Evolutionary conservation across 805 yeast species (phyloP).

Genomic region (Jamesozyma gamospora): DNA sequence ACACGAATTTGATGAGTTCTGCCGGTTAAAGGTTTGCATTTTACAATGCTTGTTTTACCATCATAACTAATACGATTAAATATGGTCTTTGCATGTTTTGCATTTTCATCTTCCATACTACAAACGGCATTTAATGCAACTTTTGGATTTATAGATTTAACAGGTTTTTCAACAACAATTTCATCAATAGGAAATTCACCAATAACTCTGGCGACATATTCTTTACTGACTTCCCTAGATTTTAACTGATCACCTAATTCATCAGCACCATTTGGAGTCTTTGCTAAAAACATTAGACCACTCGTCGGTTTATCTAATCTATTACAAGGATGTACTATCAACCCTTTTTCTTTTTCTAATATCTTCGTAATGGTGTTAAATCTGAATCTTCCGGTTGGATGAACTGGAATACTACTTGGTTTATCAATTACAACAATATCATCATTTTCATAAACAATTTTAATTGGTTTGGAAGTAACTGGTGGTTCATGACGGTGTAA

Average conservation of each 20-base stretch:
- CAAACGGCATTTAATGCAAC: conserved; percentile 53
- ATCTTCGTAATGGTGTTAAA: conserved; percentile 69
- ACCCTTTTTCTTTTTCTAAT: conserved; percentile 49
- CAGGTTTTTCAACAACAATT: conserved; percentile 53
- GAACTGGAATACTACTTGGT: conserved; percentile 92
- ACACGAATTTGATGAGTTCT: conserved; percentile 94
- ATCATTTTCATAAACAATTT: conserved; percentile 64
- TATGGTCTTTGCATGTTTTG: conserved; percentile 62
- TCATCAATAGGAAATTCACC: conserved; percentile 70
- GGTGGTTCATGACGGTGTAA: conserved; percentile 89
- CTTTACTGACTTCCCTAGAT: conserved; percentile 66
- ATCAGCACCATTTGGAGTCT: conserved; percentile 70
- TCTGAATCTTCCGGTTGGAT: conserved; percentile 83
- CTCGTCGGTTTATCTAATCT: conserved; percentile 85
- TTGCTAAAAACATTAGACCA: conserved; percentile 88
- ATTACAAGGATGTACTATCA: conserved; percentile 74
- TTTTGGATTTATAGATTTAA: conserved; percentile 64
- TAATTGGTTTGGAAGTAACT: conserved; percentile 47
- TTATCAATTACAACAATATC: conserved; percentile 77
- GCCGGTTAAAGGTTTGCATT: conserved; percentile 83
- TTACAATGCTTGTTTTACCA: conserved; percentile 52
- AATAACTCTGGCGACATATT: conserved; percentile 76
- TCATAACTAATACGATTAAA: conserved; percentile 65
- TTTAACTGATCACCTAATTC: conserved; percentile 59
- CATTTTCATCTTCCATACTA: conserved; percentile 25